Conservation (phyloP, 768 basidiomycete genomes). For the Postia placenta region DNA sequence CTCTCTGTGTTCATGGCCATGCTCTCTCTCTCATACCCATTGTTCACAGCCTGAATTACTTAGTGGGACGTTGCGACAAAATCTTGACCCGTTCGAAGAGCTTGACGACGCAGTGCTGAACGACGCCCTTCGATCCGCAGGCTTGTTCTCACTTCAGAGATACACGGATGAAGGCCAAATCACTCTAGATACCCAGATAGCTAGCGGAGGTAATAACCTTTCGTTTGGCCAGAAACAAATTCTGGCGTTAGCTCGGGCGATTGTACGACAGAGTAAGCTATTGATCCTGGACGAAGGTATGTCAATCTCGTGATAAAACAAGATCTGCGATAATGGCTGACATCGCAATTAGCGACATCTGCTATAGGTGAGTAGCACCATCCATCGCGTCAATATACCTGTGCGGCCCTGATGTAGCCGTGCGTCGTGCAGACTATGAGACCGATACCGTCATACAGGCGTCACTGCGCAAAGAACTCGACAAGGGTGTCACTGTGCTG, state of each 20-base stretch:
- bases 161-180: constrained; percentile 31
- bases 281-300: constrained; percentile 51
- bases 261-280: constrained; percentile 49
- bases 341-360: constrained; percentile 33
- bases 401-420: not conserved
- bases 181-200: constrained; percentile 38
- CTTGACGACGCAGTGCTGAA: constrained; percentile 48
- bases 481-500: constrained; percentile 41
- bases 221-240: constrained; percentile 58
- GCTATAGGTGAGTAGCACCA: constrained; percentile 29
- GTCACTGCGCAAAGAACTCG: constrained; percentile 42
- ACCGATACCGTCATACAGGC: constrained; percentile 54
- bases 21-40: no score
- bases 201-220: constrained; percentile 39
- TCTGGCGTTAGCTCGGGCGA: constrained; percentile 51
- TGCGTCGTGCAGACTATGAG: constrained; percentile 37
- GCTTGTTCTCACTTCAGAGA: no score
- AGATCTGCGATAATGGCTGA: not conserved
- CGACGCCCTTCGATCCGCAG: constrained; percentile 39
- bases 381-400: not conserved
- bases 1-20: no score
- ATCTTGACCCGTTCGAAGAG: constrained; percentile 55
- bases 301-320: not conserved
- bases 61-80: no score
- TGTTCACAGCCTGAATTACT: no score